Base-by-base conservation (phyloP, 208 protist genomes). In the Lotmaria passim region DNA sequence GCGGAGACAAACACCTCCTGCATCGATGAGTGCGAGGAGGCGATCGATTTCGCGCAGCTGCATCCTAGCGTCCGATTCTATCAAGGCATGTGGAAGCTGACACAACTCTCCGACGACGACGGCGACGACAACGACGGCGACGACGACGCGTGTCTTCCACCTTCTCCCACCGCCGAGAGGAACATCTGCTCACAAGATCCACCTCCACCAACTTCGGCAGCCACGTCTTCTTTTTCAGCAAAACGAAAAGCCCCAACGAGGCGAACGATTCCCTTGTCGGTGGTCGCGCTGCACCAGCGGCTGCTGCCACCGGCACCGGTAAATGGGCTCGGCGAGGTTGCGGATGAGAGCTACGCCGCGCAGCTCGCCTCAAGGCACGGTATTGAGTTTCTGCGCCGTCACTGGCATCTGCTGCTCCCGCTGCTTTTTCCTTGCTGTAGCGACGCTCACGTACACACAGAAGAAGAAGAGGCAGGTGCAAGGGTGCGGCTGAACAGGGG, bases 61-160 rank as follows among this genome's bases (percentile, higher is more conserved):
- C 85, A 93, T 68, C 83, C 82, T 5, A 85, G 78, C 34, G 73
- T 89, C 7, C 75, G 68, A 30, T 91, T 94, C 65, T 94, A 91
- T 59, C 69, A 75, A 17, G 83, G 83, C n/a, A 50, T 70, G 70
- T 76, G 70, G 70, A 48, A 50, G 17, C 63, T 76, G 17, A 58
- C 46, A 19, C 70, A 76, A 23, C 62, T 76, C 1, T n/a, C 10
- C 24, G 57, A 62, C 33, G 21, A 26, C 11, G 38, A 28, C 55
- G n/a, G n/a, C n/a, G 36, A 57, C 24, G 33, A 59, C n/a, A 51
- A 55, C 28, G 38, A 15, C 7, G 0, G 19, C 24, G 19, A 62
- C 33, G 30, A 43, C 7, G 31, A 56, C 3, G 61, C 15, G 46
- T 24, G 24, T n/a, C 10, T 56, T 19, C 3, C 46, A 33, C 34